Evolutionary conservation across 2,329 filamentous ascomycete genomes (phyloP), one percentile per base, ranked within the genome.

Genomic region (Leptographium flavum): DNA sequence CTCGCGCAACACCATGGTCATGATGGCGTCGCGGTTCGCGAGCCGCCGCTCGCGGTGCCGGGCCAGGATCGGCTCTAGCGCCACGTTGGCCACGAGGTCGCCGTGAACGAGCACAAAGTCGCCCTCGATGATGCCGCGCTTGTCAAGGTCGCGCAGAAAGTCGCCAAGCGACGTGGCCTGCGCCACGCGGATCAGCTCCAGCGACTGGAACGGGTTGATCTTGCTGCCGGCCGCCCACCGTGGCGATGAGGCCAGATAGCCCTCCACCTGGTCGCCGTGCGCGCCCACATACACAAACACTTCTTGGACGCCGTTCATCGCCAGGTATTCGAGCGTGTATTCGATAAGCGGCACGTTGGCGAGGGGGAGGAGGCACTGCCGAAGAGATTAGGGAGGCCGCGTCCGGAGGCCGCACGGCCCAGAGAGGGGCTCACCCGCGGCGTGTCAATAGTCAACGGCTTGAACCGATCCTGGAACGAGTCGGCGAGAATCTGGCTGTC

Each of bases 311-410:
- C 88, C 87, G 47, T 92, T 87, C 73, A 90, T 90, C 52, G 87
- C 87, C 1, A 98, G 79, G 57, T 94, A 96, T 59, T 96, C 88
- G 56, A 96, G 79, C 4, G 90, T 96, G 62, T 98, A 96, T 63
- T 98, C 92, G 65, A 98, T 94, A 51, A 98, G 71, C 31, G 92
- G 90, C 2, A 82, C 88, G 62, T 96, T 96, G 49, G 87, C 92
- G 49, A 98, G 73, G 11, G 90, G 87, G 7, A 98, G 72, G 28
- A 98, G 81, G 68, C 92, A 96, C 85, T 93, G 56, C 27, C 40
- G 17, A 25, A 14, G 5, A 33, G 17, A n/a, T n/a, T n/a, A n/a
- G 11, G 19, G 36, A 17, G 25, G 25, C 25, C 10, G 7, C 15
- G 32, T 30, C 15, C n/a, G n/a, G n/a, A n/a, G n/a, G 21, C 43